These are phyloP conservation scores for Oryza longistaminata DNA, from an alignment of 176 grass and related monocot species.

Conservation along the genomic window DNA sequence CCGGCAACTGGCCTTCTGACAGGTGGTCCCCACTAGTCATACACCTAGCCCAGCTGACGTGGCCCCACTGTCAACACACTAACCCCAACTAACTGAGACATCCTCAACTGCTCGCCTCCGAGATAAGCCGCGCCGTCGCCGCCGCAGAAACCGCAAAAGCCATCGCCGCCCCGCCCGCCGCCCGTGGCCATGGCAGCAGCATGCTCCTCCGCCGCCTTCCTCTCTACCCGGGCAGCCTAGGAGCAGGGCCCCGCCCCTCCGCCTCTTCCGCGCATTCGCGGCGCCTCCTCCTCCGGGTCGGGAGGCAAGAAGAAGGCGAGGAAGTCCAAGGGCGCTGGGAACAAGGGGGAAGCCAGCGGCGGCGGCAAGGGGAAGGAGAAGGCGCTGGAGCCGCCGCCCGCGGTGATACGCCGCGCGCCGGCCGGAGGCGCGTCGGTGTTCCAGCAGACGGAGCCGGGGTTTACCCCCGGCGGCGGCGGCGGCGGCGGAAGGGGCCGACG, in stretches of 20 bases:
- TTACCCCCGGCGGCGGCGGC: neutral
- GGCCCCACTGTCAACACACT: neutral
- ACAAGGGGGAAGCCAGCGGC: neutral
- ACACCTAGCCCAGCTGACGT: neutral
- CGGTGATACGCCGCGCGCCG: slow-evolving; percentile 63
- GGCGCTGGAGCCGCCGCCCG: slow-evolving; percentile 49
- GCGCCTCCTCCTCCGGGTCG: slow-evolving; percentile 11
- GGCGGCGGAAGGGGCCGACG: slow-evolving; percentile 40
- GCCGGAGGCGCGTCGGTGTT: slow-evolving; percentile 42
- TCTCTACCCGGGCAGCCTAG: neutral
- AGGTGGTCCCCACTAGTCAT: too few relatives aligned
- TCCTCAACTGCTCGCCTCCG: neutral
- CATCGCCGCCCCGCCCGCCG: slow-evolving; percentile 5
- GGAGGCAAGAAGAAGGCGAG: slow-evolving; percentile 16
- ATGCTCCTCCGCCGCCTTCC: slow-evolving; percentile 32
- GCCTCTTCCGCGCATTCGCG: slow-evolving; percentile 22
- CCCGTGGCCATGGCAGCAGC: slow-evolving; percentile 47
- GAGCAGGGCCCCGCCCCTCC: neutral
- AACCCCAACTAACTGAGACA: neutral
- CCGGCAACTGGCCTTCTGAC: too few relatives aligned
- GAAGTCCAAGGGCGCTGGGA: slow-evolving; percentile 26
- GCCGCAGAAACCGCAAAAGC: slow-evolving; percentile 25
- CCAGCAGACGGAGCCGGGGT: slow-evolving; percentile 8
- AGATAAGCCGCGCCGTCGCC: slow-evolving; percentile 28
- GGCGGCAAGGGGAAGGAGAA: slow-evolving; percentile 39